phyloP scores from a whole-genome alignment of 164 flowering plant species.

The Piper betle region DNA sequence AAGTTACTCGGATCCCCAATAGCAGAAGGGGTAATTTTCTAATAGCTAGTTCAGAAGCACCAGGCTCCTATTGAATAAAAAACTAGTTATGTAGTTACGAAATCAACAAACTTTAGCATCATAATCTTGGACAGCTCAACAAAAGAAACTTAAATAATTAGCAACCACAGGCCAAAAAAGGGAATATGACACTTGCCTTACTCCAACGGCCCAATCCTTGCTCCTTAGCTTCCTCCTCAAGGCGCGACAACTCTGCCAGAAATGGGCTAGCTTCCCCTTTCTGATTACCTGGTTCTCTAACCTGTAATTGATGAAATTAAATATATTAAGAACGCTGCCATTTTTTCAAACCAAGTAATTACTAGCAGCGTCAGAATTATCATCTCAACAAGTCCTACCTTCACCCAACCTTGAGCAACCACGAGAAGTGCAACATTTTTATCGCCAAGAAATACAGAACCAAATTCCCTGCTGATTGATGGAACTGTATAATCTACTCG shows the following conservation, averaged over 20 bases:
- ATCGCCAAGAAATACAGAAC: conserved; percentile 79
- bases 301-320: conserved; percentile 29
- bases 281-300: conserved; percentile 67
- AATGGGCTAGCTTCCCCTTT: conserved; percentile 64
- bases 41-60: conserved; percentile 72
- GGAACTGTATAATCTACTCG: conserved; percentile 71
- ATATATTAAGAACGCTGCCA: conserved; percentile 31
- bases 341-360: not conserved
- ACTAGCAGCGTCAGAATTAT: not conserved
- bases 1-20: conserved; percentile 78
- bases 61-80: conserved; percentile 43
- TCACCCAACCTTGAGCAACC: conserved; percentile 95
- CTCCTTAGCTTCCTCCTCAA: conserved; percentile 81
- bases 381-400: conserved; percentile 31
- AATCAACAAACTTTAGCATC: no score
- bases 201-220: conserved; percentile 88
- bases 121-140: no score
- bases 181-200: conserved; percentile 35
- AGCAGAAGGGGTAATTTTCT: conserved; percentile 76
- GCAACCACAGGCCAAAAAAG: not conserved
- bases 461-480: conserved; percentile 76
- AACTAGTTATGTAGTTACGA: conserved; percentile 20
- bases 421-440: conserved; percentile 59
- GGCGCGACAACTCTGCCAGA: conserved; percentile 43
- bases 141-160: not conserved